Base-by-base conservation (phyloP, 1,139 yeast genomes). In the Geotrichum restrictum region DNA sequence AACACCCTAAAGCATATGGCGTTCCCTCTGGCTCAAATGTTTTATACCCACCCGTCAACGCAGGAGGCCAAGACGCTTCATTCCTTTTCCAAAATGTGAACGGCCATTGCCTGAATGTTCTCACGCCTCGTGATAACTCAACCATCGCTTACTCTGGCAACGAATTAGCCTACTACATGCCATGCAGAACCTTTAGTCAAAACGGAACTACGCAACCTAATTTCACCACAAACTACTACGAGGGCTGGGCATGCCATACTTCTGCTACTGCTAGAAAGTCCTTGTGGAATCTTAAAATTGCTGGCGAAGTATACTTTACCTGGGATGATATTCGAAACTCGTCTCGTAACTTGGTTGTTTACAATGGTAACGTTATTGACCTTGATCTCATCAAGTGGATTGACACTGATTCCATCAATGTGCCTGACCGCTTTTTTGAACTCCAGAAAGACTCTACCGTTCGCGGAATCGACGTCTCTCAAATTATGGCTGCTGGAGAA, bases 171-270 rank as follows among this genome's bases (percentile, higher is more conserved):
- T 91, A 96, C 96, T 93, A 93, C 71, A 88, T 89, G 85, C 98
- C 98, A 2, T 93, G 98, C 72, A 82, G 82, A 62, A 59, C 85
- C 46, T 74, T 83, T 56, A 71, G 75, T 46, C 84, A 80, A 61
- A 86, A 87, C 68, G 96, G 96, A 3, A 75, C 91, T 1, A 68
- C 85, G 1, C 56, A 70, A 33, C 85, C 87, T 29, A 83, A 87
- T 64, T 77, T 76, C 60, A 76, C 89, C 1, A 62, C 64, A 27
- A 66, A 74, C 24, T 78, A 76, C 32, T 88, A 88, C 67, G 71
- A 75, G 42, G 97, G 97, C 16, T 89, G 88, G 82, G 94, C 89
- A 8, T 93, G 98, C 69, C 98, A 93, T 70, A 87, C 97, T 0
- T 78, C 88, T 14, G 62, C 75, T 2, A 60, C 65, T 1, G 93